Conservation (phyloP, 2,329 filamentous ascomycete species). For the Grosmannia clavigera region DNA sequence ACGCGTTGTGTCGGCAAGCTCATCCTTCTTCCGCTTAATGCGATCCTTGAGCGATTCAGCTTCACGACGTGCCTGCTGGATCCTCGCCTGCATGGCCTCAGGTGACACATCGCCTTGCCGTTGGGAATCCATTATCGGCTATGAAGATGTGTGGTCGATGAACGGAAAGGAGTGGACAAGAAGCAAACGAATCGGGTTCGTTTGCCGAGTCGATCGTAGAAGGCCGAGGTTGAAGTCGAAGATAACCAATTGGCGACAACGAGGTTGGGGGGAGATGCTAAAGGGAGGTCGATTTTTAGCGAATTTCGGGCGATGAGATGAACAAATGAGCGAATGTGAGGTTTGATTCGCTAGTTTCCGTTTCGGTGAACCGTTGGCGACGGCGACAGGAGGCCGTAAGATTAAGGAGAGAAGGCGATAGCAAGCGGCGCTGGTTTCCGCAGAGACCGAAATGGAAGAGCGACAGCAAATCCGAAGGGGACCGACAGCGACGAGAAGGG, state of each 20-base stretch:
- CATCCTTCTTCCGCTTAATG: constrained; percentile 99
- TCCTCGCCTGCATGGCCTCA: constrained; percentile 83
- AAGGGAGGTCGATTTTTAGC: not conserved
- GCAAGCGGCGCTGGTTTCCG: not conserved
- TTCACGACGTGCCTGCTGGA: constrained; percentile 86
- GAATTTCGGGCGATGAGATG: not conserved
- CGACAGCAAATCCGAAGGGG: not conserved
- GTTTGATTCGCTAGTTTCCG: constrained; percentile 1
- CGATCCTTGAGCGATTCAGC: constrained; percentile 95
- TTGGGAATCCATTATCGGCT: constrained; percentile 38
- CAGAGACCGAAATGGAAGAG: not conserved
- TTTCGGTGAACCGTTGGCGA: not conserved
- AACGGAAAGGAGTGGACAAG: not conserved
- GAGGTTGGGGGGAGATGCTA: not conserved
- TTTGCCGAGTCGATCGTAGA: not conserved
- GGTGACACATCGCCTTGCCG: constrained; percentile 52
- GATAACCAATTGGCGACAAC: not conserved
- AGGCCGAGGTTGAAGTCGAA: not conserved
- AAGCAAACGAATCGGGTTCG: not conserved
- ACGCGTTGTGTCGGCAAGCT: constrained; percentile 95
- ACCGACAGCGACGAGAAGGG: not conserved
- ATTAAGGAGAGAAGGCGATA: not conserved
- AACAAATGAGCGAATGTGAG: not conserved
- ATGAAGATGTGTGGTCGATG: not conserved
- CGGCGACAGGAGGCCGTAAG: not conserved